Evolutionary conservation across 2,329 filamentous ascomycete genomes (phyloP), one percentile per base, ranked within the genome.

Genomic region (Fusarium sp.): DNA sequence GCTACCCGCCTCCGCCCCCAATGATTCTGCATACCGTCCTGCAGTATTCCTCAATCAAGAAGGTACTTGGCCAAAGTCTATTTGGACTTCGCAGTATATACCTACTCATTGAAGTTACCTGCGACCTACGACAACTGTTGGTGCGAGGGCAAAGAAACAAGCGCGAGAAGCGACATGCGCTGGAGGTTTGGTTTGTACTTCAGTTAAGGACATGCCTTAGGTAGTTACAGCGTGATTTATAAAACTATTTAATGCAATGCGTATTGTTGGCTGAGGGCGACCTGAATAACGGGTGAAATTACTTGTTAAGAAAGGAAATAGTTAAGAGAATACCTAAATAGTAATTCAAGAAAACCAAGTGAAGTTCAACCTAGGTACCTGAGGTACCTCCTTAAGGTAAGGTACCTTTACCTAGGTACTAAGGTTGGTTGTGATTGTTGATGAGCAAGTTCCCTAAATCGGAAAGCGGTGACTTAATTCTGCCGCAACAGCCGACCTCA

Each of bases 401-500:
- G n/a, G n/a, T n/a, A n/a, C n/a, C n/a, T n/a, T n/a, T n/a, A n/a
- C n/a, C n/a, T n/a, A n/a, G n/a, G n/a, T n/a, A n/a, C n/a, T n/a
- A n/a, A n/a, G n/a, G n/a, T n/a, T n/a, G n/a, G 43, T 53, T 28
- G 24, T 31, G 31, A 42, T 16, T 55, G 46, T 37, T 24, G 18
- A 55, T n/a, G 21, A 31, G 21, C 29, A 18, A 57, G 42, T 42
- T 55, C 23, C 57, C 69, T 15, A 52, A 73, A 49, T 1, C 3
- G 54, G 74, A 64, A 77, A 72, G 75, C 75, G 75, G 75, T 77
- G 66, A 49, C 63, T 65, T 2, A 15, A 71, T 77, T 77, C 75
- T 77, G 75, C 75, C 75, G 59, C 67, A 21, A 56, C 57, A 44
- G 31, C 60, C 57, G 48, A 71, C 72, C 61, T 65, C 70, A 69